Conservation (phyloP, 345 rosid genomes). For the Salix exigua region DNA sequence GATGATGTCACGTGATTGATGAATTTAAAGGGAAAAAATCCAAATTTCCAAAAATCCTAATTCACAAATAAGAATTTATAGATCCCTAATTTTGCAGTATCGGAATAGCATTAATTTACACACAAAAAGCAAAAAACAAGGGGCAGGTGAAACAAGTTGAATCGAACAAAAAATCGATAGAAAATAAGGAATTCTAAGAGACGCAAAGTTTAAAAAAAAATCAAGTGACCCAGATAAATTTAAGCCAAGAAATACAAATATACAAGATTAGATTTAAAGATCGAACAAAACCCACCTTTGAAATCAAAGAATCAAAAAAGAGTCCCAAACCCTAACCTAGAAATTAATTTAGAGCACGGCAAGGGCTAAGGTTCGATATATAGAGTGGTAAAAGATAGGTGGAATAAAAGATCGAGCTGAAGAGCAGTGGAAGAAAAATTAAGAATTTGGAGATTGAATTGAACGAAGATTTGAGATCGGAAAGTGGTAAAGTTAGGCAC, state of each 20-base stretch:
- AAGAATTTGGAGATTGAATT: conserved; percentile 1
- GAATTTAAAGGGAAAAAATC: background rate
- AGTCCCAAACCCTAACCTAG: conserved; percentile 53
- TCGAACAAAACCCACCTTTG: conserved; percentile 5
- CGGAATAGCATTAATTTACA: background rate
- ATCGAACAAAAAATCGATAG: background rate
- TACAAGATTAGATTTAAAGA: conserved; percentile 3
- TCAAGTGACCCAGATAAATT: conserved; percentile 10
- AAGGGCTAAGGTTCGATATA: conserved; percentile 8
- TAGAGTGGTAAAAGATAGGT: conserved; percentile 16
- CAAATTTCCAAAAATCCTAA: background rate
- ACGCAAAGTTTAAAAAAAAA: background rate
- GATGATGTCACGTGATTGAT: background rate
- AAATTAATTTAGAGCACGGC: conserved; percentile 6
- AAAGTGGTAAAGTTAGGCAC: conserved; percentile 13
- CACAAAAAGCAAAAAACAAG: background rate
- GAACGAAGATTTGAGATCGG: background rate
- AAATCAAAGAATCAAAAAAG: background rate
- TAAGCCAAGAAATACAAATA: background rate
- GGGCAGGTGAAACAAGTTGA: background rate
- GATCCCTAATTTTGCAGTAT: background rate
- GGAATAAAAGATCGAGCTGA: background rate
- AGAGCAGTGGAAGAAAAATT: background rate
- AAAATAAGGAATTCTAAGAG: background rate
- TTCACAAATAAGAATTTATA: background rate